Evolutionary conservation across 2,329 filamentous ascomycete species (phyloP).

Genomic region (Mollisiaceae sp.): DNA sequence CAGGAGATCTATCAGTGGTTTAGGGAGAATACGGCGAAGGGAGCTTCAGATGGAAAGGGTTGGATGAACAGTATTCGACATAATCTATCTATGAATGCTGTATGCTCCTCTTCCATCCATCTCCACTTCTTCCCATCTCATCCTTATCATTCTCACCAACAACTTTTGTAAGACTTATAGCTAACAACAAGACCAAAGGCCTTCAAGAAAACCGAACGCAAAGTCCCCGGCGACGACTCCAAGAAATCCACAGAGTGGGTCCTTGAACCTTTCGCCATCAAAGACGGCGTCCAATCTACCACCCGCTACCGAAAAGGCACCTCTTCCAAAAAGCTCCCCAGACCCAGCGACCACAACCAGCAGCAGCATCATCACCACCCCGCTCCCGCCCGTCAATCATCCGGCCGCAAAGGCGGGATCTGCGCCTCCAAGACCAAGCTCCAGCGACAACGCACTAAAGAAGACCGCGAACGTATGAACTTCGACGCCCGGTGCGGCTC

Average conservation of each 20-base stretch:
- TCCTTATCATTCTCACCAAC: slow-evolving; percentile 12
- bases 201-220: slow-evolving; percentile 57
- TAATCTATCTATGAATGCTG: slow-evolving; percentile 94
- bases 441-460: slow-evolving; percentile 23
- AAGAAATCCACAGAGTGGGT: slow-evolving; percentile 80
- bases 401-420: slow-evolving; percentile 37
- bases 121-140: slow-evolving; percentile 43
- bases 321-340: neutral
- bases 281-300: slow-evolving; percentile 80
- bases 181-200: slow-evolving; percentile 47
- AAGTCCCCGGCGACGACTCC: slow-evolving; percentile 51
- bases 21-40: slow-evolving; percentile 77
- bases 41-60: slow-evolving; percentile 64
- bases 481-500: neutral
- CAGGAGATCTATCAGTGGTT: slow-evolving; percentile 95
- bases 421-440: slow-evolving; percentile 32
- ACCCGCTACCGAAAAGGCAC: slow-evolving; percentile 72
- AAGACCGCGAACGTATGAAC: slow-evolving; percentile 14
- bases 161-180: neutral
- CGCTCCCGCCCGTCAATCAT: slow-evolving; percentile 39
- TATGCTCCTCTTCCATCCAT: slow-evolving; percentile 55
- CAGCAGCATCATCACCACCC: slow-evolving; percentile 44
- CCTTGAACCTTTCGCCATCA: slow-evolving; percentile 71
- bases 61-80: slow-evolving; percentile 98
- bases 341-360: neutral